Evolutionary conservation across 2,329 filamentous ascomycete species (phyloP).

Genomic region (Fragosphaeria purpurea): DNA sequence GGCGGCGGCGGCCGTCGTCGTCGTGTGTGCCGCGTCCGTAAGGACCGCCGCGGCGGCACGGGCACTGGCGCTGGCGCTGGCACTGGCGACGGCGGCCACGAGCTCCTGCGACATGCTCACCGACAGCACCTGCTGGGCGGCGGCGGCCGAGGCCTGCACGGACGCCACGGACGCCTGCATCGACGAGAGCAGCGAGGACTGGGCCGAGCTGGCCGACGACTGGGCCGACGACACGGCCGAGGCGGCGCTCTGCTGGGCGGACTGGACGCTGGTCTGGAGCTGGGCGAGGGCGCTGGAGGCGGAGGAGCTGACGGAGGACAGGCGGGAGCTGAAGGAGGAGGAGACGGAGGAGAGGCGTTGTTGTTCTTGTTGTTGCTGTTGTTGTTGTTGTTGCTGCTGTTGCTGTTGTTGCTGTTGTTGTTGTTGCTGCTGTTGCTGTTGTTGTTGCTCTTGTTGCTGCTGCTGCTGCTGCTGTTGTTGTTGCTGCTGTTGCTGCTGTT

Average conservation of each 20-base stretch:
- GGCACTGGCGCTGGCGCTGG: slow-evolving; percentile 1
- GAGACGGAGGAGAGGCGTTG: slow-evolving; percentile 2
- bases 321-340: slow-evolving; percentile 7
- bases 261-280: slow-evolving; percentile 6
- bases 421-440: background rate
- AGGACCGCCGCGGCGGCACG: no score
- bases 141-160: background rate
- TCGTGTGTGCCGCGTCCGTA: background rate
- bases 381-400: background rate
- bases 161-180: background rate
- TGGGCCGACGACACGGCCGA: background rate
- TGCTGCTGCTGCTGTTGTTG: background rate
- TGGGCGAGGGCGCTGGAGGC: slow-evolving; percentile 4
- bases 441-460: background rate
- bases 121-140: background rate
- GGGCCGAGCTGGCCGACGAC: slow-evolving; percentile 2
- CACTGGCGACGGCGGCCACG: slow-evolving; percentile 1
- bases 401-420: background rate
- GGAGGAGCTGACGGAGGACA: slow-evolving; percentile 4
- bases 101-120: slow-evolving; percentile 1
- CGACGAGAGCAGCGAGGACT: background rate
- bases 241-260: slow-evolving; percentile 3
- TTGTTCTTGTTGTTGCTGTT: background rate
- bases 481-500: background rate
- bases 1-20: background rate